These are phyloP conservation scores for Plantago coronopus DNA, from an alignment of 305 asterid genomes.

Conservation along the genomic window DNA sequence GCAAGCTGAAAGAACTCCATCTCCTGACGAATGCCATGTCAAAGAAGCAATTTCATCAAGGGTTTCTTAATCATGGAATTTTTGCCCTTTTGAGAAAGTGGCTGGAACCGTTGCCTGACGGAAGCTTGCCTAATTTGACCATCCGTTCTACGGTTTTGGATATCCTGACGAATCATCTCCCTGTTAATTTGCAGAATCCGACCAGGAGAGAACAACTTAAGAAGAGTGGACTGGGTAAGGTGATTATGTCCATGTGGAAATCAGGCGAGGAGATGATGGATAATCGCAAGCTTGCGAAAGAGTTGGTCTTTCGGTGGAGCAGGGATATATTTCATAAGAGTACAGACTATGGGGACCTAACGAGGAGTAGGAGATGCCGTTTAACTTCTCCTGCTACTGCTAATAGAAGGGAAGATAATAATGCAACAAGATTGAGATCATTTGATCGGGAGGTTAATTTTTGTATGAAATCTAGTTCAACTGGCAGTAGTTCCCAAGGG, in stretches of 20 bases:
- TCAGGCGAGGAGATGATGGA: constrained; percentile 88
- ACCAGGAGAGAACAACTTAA: constrained; percentile 77
- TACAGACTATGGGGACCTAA: neutral
- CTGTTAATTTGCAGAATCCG: constrained; percentile 71
- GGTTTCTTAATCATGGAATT: constrained; percentile 31
- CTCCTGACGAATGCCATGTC: constrained; percentile 76
- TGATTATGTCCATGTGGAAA: constrained; percentile 63
- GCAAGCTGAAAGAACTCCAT: constrained; percentile 69
- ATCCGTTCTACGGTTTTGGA: constrained; percentile 38
- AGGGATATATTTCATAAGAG: neutral
- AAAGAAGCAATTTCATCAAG: constrained; percentile 92
- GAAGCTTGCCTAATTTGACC: constrained; percentile 88
- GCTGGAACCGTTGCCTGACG: constrained; percentile 98
- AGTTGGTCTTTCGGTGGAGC: constrained; percentile 85
- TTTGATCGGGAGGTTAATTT: neutral
- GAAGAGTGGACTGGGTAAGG: constrained; percentile 94
- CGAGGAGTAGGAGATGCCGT: too few species aligned
- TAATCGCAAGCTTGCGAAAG: constrained; percentile 85
- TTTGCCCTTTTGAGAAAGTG: constrained; percentile 56
- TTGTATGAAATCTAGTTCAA: constrained; percentile 44
- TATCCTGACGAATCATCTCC: constrained; percentile 61
- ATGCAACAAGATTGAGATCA: constrained; percentile 7
- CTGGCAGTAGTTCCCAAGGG: constrained; percentile 18
- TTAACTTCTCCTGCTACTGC: too few species aligned
- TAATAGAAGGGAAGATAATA: too few species aligned